Conservation (phyloP, 2,329 filamentous ascomycete genomes). For the Fusarium metavorans region DNA sequence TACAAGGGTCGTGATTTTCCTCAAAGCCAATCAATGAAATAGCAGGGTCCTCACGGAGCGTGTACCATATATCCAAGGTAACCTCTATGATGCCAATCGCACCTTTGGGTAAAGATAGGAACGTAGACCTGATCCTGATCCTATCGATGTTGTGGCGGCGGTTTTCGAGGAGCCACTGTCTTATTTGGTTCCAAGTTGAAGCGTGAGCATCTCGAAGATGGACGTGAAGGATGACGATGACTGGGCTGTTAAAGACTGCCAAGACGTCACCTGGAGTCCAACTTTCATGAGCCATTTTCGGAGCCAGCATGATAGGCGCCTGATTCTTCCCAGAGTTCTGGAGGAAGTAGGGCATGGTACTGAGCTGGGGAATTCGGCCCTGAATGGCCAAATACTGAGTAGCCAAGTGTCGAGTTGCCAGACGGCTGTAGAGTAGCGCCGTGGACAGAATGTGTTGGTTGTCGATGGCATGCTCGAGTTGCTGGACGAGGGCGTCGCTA, state of each 20-base stretch:
- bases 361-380: neutral
- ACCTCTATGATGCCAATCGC: neutral
- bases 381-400: neutral
- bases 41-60: neutral
- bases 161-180: neutral
- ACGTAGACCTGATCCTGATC: neutral
- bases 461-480: neutral
- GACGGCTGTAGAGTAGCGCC: neutral
- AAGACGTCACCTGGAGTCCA: neutral
- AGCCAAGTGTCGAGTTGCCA: neutral
- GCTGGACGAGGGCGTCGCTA: neutral
- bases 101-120: neutral
- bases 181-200: neutral
- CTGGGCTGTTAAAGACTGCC: neutral
- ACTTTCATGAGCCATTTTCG: neutral
- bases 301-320: neutral
- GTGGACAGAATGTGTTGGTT: neutral
- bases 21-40: neutral
- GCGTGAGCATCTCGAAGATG: neutral
- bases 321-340: neutral
- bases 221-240: neutral
- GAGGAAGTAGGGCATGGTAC: neutral
- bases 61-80: neutral
- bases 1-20: neutral
- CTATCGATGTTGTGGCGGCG: fast-evolving